Percentiles rank a stretch among this genome's conserved stretches.
These are phyloP conservation scores for Globisporangium irregulare DNA, from an alignment of 352 stramenopile species.

Conservation along the genomic window DNA sequence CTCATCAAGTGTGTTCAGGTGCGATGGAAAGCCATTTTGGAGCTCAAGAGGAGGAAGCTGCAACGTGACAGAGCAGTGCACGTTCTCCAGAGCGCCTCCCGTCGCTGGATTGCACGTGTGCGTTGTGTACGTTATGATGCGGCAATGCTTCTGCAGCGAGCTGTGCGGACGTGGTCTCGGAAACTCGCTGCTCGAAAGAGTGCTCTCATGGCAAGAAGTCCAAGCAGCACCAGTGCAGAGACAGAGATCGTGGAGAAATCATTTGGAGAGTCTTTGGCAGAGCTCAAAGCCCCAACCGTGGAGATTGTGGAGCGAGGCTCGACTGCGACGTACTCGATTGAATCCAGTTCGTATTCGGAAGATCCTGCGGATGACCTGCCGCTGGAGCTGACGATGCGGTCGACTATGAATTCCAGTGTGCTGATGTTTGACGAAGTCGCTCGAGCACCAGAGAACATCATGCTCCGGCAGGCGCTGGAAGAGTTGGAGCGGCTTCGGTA, in stretches of 20 bases:
- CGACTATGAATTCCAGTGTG: constrained; percentile 5
- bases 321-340: constrained; percentile 21
- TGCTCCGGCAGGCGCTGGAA: constrained; percentile 45
- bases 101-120: constrained; percentile 27
- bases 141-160: constrained; percentile 31
- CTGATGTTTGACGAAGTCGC: constrained; percentile 18
- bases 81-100: constrained; percentile 35
- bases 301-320: constrained; percentile 18
- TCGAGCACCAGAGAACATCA: constrained; percentile 18
- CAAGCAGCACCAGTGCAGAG: neutral
- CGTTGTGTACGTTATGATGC: constrained; percentile 21
- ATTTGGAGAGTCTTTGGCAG: constrained; percentile 1
- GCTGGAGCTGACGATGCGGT: constrained; percentile 14
- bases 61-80: constrained; percentile 30
- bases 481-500: constrained; percentile 57
- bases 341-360: constrained; percentile 20
- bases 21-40: constrained; percentile 52
- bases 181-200: neutral
- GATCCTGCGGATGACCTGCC: constrained; percentile 18
- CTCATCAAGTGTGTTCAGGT: constrained; percentile 47
- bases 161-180: constrained; percentile 27
- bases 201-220: neutral
- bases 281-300: constrained; percentile 2
- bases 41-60: constrained; percentile 35
- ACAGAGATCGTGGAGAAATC: neutral